These are phyloP conservation scores for Pseudopithomyces chartarum DNA, from an alignment of 2,329 filamentous ascomycete genomes.

Conservation along the genomic window DNA sequence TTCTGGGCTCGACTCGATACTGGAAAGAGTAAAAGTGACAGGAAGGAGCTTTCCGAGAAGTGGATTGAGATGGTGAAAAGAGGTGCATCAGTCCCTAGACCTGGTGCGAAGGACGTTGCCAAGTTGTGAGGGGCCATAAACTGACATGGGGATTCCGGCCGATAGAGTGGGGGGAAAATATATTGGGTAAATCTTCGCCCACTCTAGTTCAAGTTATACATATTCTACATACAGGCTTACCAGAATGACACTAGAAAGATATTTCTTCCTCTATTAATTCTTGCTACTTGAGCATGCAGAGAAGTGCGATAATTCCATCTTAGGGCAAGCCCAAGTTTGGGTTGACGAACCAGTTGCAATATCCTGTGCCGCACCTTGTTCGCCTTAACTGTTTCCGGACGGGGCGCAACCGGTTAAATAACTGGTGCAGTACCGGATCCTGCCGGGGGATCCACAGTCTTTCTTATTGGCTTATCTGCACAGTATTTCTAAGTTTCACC, in stretches of 20 bases:
- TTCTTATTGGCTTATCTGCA: neutral
- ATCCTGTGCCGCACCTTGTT: neutral
- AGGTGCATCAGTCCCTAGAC: neutral
- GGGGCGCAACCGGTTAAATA: constrained; percentile 10
- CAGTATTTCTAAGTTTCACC: neutral
- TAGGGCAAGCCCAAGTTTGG: neutral
- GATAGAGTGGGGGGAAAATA: neutral
- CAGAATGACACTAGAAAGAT: too few relatives aligned
- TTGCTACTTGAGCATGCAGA: neutral
- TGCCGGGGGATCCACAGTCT: neutral
- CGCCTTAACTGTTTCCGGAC: constrained; percentile 8
- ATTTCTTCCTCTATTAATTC: neutral
- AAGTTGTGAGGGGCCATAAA: neutral
- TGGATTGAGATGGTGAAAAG: constrained; percentile 16
- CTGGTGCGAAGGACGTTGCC: neutral
- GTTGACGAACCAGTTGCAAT: neutral
- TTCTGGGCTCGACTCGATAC: constrained; percentile 18
- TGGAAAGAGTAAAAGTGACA: constrained; percentile 20
- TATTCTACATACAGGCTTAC: too few relatives aligned
- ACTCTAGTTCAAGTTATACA: too few relatives aligned
- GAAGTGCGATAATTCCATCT: neutral
- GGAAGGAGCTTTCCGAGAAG: constrained; percentile 17
- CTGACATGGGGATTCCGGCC: neutral
- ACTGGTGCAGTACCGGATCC: neutral
- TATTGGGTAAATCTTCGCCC: too few relatives aligned